Base-by-base conservation (phyloP, 176 grass and related monocot species). In the Oryza glaberrima region DNA sequence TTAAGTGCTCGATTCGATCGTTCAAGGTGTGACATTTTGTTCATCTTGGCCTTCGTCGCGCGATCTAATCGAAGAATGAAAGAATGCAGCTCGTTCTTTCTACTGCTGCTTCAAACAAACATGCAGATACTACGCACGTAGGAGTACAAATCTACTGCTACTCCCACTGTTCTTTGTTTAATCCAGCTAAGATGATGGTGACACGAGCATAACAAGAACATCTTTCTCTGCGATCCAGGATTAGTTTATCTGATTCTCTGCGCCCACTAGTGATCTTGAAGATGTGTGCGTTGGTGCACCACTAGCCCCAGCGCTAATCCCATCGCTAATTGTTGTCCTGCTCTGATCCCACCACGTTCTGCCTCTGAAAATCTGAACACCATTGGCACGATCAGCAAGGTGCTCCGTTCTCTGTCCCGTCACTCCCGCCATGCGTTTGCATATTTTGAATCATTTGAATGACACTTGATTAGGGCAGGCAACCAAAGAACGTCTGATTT, bases 11-110 rank as follows among this genome's bases (percentile, higher is more conserved):
- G 46, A 17, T 75, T 81, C 2, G 19, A 70, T 56, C 69, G 69
- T 72, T 38, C n/a, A 72, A 86, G 79, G 28, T 72, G 72, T 56
- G 71, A 72, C 12, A 82, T 82, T 44, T 56, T 44, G 35, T 43
- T 82, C 56, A 7, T 90, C 88, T 82, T 34, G 67, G 54, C 81
- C 58, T 67, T 63, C 72, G 65, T 41, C 68, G 70, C 77, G 38
- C 72, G 64, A 36, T 76, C 77, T 46, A 81, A 76, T 47, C 64
- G 28, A 70, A 68, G 15, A 61, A 67, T 20, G 26, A 2, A 72
- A 9, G 54, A 58, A 19, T 20, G n/a, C n/a, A 63, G 58, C n/a
- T 63, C 58, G 58, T 63, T 63, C 20, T 63, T 63, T 63, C 58
- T 0, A 23, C 8, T 23, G 19, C 58, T 63, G 58, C 58, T 63